A percentile compares a stretch with the other conserved stretches of the same genome.
Conservation (phyloP, 352 stramenopile species). For the Phytophthora chlamydospora region DNA sequence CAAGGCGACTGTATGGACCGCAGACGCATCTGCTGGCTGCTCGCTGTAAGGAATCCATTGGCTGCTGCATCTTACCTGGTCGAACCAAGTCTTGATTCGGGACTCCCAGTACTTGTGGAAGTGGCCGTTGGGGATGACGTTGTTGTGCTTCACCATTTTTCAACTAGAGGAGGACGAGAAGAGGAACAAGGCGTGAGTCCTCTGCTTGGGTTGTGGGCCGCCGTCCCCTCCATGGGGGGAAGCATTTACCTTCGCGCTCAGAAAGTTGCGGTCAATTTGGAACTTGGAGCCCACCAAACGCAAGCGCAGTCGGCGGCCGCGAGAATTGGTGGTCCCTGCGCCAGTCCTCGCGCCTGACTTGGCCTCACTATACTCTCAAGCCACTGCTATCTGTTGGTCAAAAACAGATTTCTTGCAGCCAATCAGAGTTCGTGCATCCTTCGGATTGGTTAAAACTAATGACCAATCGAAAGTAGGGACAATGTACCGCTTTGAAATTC, state of each 20-base stretch:
- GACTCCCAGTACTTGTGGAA: constrained; percentile 99
- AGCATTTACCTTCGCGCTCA: constrained; percentile 73
- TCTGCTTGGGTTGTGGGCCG: not conserved
- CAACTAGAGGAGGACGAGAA: constrained; percentile 45
- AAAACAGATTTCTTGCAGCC: constrained; percentile 20
- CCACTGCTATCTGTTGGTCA: not conserved
- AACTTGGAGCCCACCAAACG: constrained; percentile 72
- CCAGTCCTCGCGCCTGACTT: constrained; percentile 72
- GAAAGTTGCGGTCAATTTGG: constrained; percentile 92
- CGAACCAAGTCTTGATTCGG: constrained; percentile 97
- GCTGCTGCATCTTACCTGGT: constrained; percentile 80
- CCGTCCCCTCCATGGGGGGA: not conserved
- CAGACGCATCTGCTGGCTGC: constrained; percentile 15
- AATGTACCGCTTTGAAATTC: no score
- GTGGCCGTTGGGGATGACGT: constrained; percentile 99
- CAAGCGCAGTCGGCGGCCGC: constrained; percentile 21
- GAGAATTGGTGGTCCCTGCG: constrained; percentile 85
- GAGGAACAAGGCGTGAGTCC: constrained; percentile 6
- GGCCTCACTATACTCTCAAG: constrained; percentile 49
- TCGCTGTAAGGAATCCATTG: not conserved
- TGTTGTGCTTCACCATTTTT: constrained; percentile 99
- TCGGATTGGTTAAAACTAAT: not conserved
- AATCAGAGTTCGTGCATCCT: constrained; percentile 41
- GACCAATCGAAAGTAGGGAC: no score
- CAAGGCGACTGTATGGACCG: constrained; percentile 1